Evolutionary conservation across 768 basidiomycete genomes (phyloP), one percentile per base, ranked within the genome.

Genomic region (Tricholoma furcatifolium): DNA sequence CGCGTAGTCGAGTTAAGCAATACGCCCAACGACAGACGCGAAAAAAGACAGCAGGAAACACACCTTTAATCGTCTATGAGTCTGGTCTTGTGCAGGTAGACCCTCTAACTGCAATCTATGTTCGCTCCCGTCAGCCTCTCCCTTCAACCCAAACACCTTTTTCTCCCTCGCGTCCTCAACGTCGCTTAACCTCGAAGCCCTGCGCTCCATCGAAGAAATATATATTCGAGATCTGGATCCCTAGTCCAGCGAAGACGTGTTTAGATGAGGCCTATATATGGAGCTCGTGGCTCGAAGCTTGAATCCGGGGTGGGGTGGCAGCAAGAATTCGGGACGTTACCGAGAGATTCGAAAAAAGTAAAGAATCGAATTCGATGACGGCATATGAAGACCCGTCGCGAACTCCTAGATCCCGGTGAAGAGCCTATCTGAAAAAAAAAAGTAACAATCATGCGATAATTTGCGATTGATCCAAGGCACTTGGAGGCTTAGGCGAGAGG

Each of bases 21-120:
- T 15, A 36, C 40, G 23, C 42, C 31, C 18, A 35, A 6, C 32
- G 12, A 4, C 27, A 27, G 27, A 3, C 45, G n/a, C 1, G 11
- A 40, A 35, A 14, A 9, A 21, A 27, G 20, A 8, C 21, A 31
- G 2, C 21, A 18, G 12, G 34, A 55, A 57, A 24, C 43, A 27
- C 32, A 74, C 74, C 64, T 76, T 75, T 46, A 77, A 59, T 17
- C 65, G 70, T 32, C 75, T 65, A 52, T 64, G 73, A 2, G 74
- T 75, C 53, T 69, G 64, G 50, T 75, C 74, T 23, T 60, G 43
- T 9, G 48, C 20, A n/a, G 41, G 36, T 20, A 58, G 44, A 6
- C 57, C 60, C 5, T 60, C 56, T 42, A 62, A 15, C 2, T 39
- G 18, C 39, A 64, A 18, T 47, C 38, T 51, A 21, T 53, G 59